Base-by-base conservation (phyloP, 768 basidiomycete genomes). In the Serendipita indica region DNA sequence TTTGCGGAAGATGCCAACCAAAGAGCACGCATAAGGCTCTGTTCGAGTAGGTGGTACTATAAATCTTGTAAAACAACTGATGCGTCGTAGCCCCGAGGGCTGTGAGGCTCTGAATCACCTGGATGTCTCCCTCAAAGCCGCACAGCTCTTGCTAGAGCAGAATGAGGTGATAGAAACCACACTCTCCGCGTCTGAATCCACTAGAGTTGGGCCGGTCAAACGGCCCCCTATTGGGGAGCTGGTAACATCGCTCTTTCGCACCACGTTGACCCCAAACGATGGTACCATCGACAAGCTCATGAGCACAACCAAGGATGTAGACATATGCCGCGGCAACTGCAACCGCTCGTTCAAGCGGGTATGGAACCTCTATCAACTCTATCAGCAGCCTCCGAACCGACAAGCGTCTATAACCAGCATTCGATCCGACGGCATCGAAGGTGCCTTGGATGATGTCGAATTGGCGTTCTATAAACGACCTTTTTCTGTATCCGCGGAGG, bases 381-480 rank as follows among this genome's bases (percentile, higher is more conserved):
- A 46, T 46, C 45, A 46, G 22, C 45, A 46, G 25, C 12, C 14
- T n/a, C 49, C 49, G 25, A 20, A 10, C n/a, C 49, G 49, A 4
- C 32, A 27, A 10, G 32, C 49, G 7, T 4, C 32, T 16, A 28
- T 25, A 16, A 54, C 3, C n/a, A 10, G 10, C 32, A 30, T 16
- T n/a, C 10, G 32, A 27, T 16, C 16, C 22, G 25, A 7, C 16
- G 49, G 32, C 4, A 27, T 54, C 49, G 25, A 33, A 7, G 22
- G 10, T 54, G 49, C 49, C 4, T 28, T 54, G 22, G 49, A 54
- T 54, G 32, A 54, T 33, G 49, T 54, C n/a, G 22, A 22, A n/a
- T 4, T 18, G 7, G 49, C 49, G 7, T 54, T 54, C n/a, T 16
- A 54, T 10, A 4, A 30, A 10, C 22, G 32, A 27, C 49, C 49